Conservation (phyloP, 345 rosid genomes). For the Syzygium oleosum region DNA sequence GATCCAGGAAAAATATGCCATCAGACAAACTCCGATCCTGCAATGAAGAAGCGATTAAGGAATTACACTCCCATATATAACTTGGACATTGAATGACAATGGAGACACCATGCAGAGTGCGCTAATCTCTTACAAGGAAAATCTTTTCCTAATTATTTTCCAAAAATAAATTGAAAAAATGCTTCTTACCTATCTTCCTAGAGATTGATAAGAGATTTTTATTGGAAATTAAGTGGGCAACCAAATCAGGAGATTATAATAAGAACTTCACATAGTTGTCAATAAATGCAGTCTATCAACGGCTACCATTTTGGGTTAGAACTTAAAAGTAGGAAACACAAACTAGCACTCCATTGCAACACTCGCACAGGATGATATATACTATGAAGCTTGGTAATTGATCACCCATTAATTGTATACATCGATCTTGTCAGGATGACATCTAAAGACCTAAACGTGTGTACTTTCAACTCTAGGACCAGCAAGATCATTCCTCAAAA, state of each 20-base stretch:
- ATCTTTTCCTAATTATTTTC: background rate
- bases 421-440: background rate
- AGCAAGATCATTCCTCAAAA: background rate
- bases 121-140: background rate
- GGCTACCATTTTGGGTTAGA: background rate
- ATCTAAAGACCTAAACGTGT: background rate
- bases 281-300: background rate
- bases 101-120: background rate
- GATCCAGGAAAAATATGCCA: conserved; percentile 85
- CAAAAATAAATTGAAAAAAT: background rate
- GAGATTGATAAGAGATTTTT: background rate
- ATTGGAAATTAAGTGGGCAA: background rate
- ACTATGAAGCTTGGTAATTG: background rate
- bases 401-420: background rate
- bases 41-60: conserved; percentile 2
- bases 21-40: conserved; percentile 87
- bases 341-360: background rate
- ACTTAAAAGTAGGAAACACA: background rate
- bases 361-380: background rate
- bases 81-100: background rate
- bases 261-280: background rate
- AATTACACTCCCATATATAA: background rate
- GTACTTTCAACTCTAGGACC: background rate
- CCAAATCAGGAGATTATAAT: background rate
- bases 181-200: background rate